A percentile compares a stretch with the other conserved stretches of the same genome.
Conservation (phyloP, 2,329 filamentous ascomycete genomes). For the Ascochyta lentis region DNA sequence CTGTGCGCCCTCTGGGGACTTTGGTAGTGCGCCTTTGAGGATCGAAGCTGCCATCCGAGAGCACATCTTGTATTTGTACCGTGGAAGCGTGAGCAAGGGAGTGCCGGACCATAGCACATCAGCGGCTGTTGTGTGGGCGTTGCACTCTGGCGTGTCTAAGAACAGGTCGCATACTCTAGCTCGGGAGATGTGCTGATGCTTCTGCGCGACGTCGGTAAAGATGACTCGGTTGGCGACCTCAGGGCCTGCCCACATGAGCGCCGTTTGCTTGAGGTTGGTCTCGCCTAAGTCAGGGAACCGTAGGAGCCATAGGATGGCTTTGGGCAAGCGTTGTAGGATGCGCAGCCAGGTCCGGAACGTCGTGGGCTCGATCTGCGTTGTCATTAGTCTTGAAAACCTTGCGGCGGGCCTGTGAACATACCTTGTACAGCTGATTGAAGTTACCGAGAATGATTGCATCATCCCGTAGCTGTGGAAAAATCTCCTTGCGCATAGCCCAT, state of each 20-base stretch:
- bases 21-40: constrained; percentile 84
- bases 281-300: constrained; percentile 95
- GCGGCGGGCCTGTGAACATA: constrained; percentile 48
- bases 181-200: constrained; percentile 89
- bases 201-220: constrained; percentile 96
- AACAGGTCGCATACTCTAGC: constrained; percentile 94
- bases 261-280: constrained; percentile 80
- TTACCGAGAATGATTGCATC: constrained; percentile 92
- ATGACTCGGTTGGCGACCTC: constrained; percentile 86
- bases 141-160: constrained; percentile 96
- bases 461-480: constrained; percentile 84
- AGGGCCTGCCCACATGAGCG: constrained; percentile 80
- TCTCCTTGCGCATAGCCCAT: constrained; percentile 91
- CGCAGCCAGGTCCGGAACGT: constrained; percentile 96
- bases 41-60: constrained; percentile 97
- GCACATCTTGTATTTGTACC: constrained; percentile 98
- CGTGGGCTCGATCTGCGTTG: constrained; percentile 84
- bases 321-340: constrained; percentile 83
- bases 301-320: constrained; percentile 92
- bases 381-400: constrained; percentile 20
- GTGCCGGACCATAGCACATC: constrained; percentile 97
- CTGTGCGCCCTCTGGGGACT: constrained; percentile 67
- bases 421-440: constrained; percentile 99
- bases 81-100: constrained; percentile 84
- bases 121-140: constrained; percentile 95